A percentile compares a stretch with the other conserved stretches of the same genome.
These are phyloP conservation scores for Tylopilus felleus DNA, from an alignment of 768 basidiomycete genomes.

Conservation along the genomic window DNA sequence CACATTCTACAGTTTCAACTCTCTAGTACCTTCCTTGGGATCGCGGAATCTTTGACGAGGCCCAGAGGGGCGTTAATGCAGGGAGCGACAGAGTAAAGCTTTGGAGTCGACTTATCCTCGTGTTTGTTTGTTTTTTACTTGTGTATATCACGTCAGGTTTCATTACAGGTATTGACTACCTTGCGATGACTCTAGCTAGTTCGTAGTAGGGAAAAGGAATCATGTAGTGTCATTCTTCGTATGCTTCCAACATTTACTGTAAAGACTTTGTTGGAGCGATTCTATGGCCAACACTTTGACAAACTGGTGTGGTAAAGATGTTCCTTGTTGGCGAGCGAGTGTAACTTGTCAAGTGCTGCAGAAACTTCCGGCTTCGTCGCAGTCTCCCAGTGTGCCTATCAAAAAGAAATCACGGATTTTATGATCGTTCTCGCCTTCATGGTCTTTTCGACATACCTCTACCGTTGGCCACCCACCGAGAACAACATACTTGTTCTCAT, in stretches of 20 bases:
- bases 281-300: neutral
- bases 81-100: constrained; percentile 1
- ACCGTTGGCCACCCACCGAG: constrained; percentile 22
- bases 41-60: constrained; percentile 54
- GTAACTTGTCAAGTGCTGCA: constrained; percentile 4
- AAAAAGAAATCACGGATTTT: neutral
- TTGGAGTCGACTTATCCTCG: neutral
- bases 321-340: constrained; percentile 13
- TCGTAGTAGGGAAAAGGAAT: no score
- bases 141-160: neutral
- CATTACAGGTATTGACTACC: no score
- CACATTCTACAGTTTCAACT: constrained; percentile 40
- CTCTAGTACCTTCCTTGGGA: constrained; percentile 51
- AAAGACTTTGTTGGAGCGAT: neutral
- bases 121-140: neutral
- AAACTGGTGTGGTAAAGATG: constrained; percentile 14
- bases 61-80: constrained; percentile 47
- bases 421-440: no score
- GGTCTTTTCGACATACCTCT: constrained; percentile 17
- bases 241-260: no score
- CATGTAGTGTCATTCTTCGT: no score
- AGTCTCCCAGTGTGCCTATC: constrained; percentile 17
- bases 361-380: constrained; percentile 5
- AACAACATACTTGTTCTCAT: constrained; percentile 19
- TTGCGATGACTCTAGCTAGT: no score